Base-by-base conservation (phyloP, 352 stramenopile species). In the Pythium periplocum region DNA sequence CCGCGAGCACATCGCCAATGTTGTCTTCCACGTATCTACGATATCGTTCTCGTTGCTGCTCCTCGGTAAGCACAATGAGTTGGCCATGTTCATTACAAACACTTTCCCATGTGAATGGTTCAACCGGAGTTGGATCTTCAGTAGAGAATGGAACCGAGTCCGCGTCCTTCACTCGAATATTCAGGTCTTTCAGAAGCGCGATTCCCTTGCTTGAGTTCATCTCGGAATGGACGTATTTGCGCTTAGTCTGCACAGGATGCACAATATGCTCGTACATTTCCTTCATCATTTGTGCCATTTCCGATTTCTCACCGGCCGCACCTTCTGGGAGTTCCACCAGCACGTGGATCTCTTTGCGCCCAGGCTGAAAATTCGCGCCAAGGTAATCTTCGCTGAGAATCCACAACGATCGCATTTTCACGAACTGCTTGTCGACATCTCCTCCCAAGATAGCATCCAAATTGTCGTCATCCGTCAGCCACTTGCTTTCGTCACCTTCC, bases 1-100 rank as follows among this genome's bases (percentile, higher is more conserved):
- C 43, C 43, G 6, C 8, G 7, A 82, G 57, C 45, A 73, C 56
- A 56, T 39, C 48, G 31, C 57, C 66, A 56, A 78, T 76, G 48
- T 70, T 72, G 55, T 10, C 7, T 59, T 77, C 60, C 47, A 76
- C 54, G 35, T 73, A 78, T 44, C 31, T n/a, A 32, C 55, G 55
- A 62, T 73, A 71, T 52, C 40, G 46, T 41, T 56, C 45, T 7
- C 38, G 38, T 42, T n/a, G n/a, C 41, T 68, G 59, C n/a, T n/a
- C n/a, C n/a, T n/a, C n/a, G n/a, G n/a, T n/a, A n/a, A n/a, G n/a
- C n/a, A n/a, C n/a, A n/a, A n/a, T n/a, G n/a, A n/a, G n/a, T n/a
- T n/a, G 11, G 11, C 38, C 38, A 42, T 11, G 38, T 53, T 17
- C 46, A 59, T 55, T 37, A 17, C 6, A 9, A 45, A 63, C 50